These are phyloP conservation scores for Corynascus novoguineensis DNA, from an alignment of 495 filamentous ascomycete species.

Conservation along the genomic window DNA sequence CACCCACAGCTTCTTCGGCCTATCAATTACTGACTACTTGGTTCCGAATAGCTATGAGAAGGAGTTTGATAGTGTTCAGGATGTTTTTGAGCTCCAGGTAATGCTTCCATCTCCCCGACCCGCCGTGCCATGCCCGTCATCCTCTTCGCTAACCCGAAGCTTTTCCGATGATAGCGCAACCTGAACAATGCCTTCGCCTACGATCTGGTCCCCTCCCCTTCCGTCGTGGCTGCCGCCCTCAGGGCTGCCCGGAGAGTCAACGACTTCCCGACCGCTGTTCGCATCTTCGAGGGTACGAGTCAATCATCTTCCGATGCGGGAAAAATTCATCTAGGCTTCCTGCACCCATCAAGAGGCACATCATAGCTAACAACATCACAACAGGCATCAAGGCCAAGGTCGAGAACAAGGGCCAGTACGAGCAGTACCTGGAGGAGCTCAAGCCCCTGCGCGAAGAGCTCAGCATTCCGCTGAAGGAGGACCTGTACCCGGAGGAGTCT, in stretches of 20 bases:
- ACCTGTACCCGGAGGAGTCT: constrained; percentile 76
- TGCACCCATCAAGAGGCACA: background rate
- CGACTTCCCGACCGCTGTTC: constrained; percentile 95
- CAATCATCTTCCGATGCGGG: constrained; percentile 1
- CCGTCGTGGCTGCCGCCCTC: constrained; percentile 86
- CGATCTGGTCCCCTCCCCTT: constrained; percentile 93
- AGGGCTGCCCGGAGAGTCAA: constrained; percentile 91
- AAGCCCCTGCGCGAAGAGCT: constrained; percentile 90
- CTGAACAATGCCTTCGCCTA: constrained; percentile 99
- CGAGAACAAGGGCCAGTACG: constrained; percentile 94
- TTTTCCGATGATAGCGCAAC: constrained; percentile 65
- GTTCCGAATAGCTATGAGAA: constrained; percentile 78
- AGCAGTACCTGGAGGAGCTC: constrained; percentile 93
- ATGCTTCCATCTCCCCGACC: constrained; percentile 19
- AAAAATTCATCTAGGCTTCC: constrained; percentile 1
- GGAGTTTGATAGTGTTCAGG: constrained; percentile 95
- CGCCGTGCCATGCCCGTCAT: background rate
- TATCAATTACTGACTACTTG: constrained; percentile 31
- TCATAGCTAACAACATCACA: background rate
- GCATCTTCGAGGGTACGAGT: constrained; percentile 89
- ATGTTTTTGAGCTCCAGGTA: constrained; percentile 99
- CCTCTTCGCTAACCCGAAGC: constrained; percentile 15
- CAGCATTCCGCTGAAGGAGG: constrained; percentile 85
- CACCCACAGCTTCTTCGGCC: constrained; percentile 6
- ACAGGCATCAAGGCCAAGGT: constrained; percentile 98